Base-by-base conservation (phyloP, 441 rosid species). In the Dalechampia spathulata region DNA sequence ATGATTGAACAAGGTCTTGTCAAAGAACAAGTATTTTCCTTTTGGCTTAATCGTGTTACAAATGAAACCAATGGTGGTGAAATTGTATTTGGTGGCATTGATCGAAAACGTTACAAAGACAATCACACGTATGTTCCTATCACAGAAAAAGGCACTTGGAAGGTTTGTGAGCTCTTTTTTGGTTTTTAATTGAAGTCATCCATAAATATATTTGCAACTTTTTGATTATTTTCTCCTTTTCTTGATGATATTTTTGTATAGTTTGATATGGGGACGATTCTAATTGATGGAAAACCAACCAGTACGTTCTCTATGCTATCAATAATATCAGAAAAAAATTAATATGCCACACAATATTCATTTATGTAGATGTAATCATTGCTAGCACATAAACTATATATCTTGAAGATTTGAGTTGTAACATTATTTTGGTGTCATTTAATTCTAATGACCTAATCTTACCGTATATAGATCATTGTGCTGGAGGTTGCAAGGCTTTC, bases 191-290 rank as follows among this genome's bases (percentile, higher is more conserved):
- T n/a, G n/a, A n/a, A n/a, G n/a, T n/a, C n/a, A n/a, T n/a, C n/a
- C n/a, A n/a, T n/a, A n/a, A n/a, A n/a, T n/a, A n/a, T n/a, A n/a
- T n/a, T n/a, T n/a, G n/a, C n/a, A n/a, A n/a, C n/a, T n/a, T n/a
- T n/a, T n/a, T n/a, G n/a, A n/a, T n/a, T n/a, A n/a, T n/a, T n/a
- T n/a, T n/a, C n/a, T n/a, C n/a, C n/a, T n/a, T n/a, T n/a, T n/a
- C n/a, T n/a, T n/a, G n/a, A n/a, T n/a, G n/a, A n/a, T n/a, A n/a
- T n/a, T n/a, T n/a, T n/a, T n/a, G n/a, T n/a, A 53, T 74, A 87
- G 96, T 85, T 88, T 68, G 78, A 85, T 27, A 81, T 88, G 94
- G 91, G 96, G 6, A 91, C 85, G 73, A 83, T 88, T 51, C 69
- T 83, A 57, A 74, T 83, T 54, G 82, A 61, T 63, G 79, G 70